Evolutionary conservation across 805 yeast genomes (phyloP).

Genomic region (Yamadazyma endophytica): DNA sequence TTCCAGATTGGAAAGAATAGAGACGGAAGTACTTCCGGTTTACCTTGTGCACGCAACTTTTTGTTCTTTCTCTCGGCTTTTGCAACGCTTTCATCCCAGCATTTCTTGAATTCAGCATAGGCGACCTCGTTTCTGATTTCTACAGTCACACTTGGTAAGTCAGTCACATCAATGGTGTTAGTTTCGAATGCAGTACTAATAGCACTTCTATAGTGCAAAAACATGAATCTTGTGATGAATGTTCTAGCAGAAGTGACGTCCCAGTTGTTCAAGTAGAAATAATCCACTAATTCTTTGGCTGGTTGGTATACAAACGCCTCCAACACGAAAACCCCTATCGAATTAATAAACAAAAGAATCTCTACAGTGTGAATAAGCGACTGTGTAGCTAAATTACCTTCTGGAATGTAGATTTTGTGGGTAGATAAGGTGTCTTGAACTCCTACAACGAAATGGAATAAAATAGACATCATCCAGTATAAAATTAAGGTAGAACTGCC

Average conservation of each 20-base stretch:
- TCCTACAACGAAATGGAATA: constrained; percentile 10
- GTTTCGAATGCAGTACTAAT: constrained; percentile 7
- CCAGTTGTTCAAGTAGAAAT: constrained; percentile 23
- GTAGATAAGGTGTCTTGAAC: constrained; percentile 17
- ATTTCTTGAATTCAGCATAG: constrained; percentile 13
- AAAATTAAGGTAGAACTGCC: constrained; percentile 36
- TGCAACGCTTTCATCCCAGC: constrained; percentile 19
- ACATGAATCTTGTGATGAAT: constrained; percentile 11
- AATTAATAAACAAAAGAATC: constrained; percentile 11
- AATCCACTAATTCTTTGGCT: constrained; percentile 15
- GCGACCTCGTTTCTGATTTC: constrained; percentile 14
- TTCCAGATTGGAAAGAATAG: constrained; percentile 6
- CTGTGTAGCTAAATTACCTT: constrained; percentile 2
- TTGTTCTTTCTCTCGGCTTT: constrained; percentile 11
- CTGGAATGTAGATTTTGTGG: constrained; percentile 14
- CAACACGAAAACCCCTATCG: constrained; percentile 12
- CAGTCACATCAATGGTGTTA: constrained; percentile 28
- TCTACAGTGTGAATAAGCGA: constrained; percentile 11
- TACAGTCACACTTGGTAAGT: constrained; percentile 53
- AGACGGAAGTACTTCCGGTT: constrained; percentile 11
- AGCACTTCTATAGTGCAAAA: constrained; percentile 6
- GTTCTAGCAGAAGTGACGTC: constrained; percentile 17
- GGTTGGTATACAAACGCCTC: constrained; percentile 17
- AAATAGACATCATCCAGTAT: constrained; percentile 29
- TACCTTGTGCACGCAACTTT: constrained; percentile 7